phyloP scores from a whole-genome alignment of 2,329 filamentous ascomycete genomes.

The Aspergillus jensenii region DNA sequence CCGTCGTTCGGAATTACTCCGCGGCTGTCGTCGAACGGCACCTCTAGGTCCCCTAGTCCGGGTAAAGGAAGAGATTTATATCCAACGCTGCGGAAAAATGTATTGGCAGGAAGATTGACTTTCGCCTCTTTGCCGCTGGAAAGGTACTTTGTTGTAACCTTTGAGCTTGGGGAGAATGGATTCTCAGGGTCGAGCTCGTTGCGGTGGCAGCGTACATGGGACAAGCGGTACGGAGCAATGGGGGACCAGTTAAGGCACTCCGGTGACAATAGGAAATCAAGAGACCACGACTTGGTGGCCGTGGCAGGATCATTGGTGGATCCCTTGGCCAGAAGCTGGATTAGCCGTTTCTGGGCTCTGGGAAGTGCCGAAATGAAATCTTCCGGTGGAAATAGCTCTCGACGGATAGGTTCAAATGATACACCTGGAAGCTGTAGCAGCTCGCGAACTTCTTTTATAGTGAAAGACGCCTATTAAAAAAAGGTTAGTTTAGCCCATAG shows the following conservation, averaged over 20 bases:
- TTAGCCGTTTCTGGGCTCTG: constrained; percentile 72
- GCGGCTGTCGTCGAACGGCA: constrained; percentile 72
- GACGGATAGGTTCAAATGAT: constrained; percentile 68
- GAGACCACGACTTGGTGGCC: constrained; percentile 70
- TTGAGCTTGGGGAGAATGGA: constrained; percentile 52
- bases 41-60: constrained; percentile 69
- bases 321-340: constrained; percentile 78
- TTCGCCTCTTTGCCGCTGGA: constrained; percentile 50
- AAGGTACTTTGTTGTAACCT: constrained; percentile 46
- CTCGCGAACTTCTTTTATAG: constrained; percentile 91
- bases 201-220: constrained; percentile 64
- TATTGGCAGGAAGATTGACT: constrained; percentile 59
- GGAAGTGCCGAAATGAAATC: constrained; percentile 67
- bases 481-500: not conserved
- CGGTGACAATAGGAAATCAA: constrained; percentile 84
- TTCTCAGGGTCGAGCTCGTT: constrained; percentile 53
- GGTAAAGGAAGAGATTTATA: constrained; percentile 80
- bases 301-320: constrained; percentile 53
- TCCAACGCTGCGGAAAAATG: constrained; percentile 92
- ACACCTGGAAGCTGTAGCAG: constrained; percentile 74
- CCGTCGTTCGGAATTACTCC: constrained; percentile 84
- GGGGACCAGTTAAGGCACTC: constrained; percentile 60
- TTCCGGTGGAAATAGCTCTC: constrained; percentile 62
- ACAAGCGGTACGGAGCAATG: constrained; percentile 52
- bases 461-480: constrained; percentile 69